phyloP scores from a whole-genome alignment of 352 stramenopile species.

The Phytophthora sansomeana region DNA sequence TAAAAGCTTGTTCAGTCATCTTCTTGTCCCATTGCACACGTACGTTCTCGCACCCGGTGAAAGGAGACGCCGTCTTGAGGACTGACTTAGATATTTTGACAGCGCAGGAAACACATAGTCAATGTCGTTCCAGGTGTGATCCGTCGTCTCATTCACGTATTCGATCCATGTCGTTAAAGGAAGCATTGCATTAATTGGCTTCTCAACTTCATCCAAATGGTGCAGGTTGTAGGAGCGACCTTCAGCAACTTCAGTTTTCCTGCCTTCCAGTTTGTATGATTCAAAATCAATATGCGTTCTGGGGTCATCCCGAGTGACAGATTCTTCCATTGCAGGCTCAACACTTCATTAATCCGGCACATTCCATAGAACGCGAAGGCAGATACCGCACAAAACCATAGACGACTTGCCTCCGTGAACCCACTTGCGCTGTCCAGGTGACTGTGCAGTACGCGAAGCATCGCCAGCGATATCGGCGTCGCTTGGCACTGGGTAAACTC shows the following conservation, averaged over 20 bases:
- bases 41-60: conserved; percentile 11
- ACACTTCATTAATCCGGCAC: conserved; percentile 20
- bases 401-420: conserved; percentile 2
- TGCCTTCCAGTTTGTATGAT: conserved; percentile 15
- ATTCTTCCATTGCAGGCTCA: conserved; percentile 15
- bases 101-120: conserved; percentile 17
- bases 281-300: conserved; percentile 1
- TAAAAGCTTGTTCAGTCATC: conserved; percentile 12
- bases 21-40: conserved; percentile 21
- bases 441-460: conserved; percentile 6
- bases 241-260: conserved; percentile 14
- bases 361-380: conserved; percentile 19
- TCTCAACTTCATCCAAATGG: background rate
- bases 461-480: conserved; percentile 8
- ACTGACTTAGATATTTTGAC: conserved; percentile 10
- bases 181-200: conserved; percentile 1
- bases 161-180: background rate
- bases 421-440: background rate
- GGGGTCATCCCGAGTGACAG: conserved; percentile 4
- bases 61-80: background rate
- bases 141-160: conserved; percentile 5
- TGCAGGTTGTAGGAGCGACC: conserved; percentile 17
- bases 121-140: conserved; percentile 10
- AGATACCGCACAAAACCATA: conserved; percentile 10
- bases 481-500: conserved; percentile 18